Percentiles rank a stretch among this genome's conserved stretches.
Conservation (phyloP, 2,329 filamentous ascomycete genomes). For the Aspergillus sp. region DNA sequence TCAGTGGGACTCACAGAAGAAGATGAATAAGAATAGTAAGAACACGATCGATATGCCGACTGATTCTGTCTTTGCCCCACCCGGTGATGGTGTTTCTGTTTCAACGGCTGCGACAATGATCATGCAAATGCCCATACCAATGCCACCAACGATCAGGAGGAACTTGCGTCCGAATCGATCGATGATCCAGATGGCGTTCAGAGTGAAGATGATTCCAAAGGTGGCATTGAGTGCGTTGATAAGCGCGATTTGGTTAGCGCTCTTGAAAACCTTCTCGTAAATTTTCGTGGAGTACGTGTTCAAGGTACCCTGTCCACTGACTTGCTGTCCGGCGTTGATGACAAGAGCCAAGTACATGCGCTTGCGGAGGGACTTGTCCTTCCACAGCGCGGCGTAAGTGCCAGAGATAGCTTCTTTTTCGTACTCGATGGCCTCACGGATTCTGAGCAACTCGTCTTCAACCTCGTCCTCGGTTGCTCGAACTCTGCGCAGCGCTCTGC, state of each 20-base stretch:
- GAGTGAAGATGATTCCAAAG: slow-evolving; percentile 70
- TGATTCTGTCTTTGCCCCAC: slow-evolving; percentile 57
- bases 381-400: slow-evolving; percentile 68
- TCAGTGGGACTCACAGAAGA: slow-evolving; percentile 38
- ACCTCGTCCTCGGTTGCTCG: slow-evolving; percentile 67
- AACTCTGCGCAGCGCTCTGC: slow-evolving; percentile 59
- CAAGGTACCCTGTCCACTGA: slow-evolving; percentile 71
- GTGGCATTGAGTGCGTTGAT: slow-evolving; percentile 76
- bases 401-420: slow-evolving; percentile 69
- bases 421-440: slow-evolving; percentile 69
- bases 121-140: slow-evolving; percentile 72
- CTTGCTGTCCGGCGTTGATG: slow-evolving; percentile 70
- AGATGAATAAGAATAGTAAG: slow-evolving; percentile 65
- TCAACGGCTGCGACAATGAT: slow-evolving; percentile 63
- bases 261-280: slow-evolving; percentile 69
- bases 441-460: slow-evolving; percentile 65
- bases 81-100: slow-evolving; percentile 57
- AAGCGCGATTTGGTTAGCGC: slow-evolving; percentile 62
- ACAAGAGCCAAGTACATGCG: slow-evolving; percentile 66
- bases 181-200: slow-evolving; percentile 73
- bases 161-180: slow-evolving; percentile 71
- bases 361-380: slow-evolving; percentile 68
- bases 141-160: slow-evolving; percentile 67
- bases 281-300: slow-evolving; percentile 74
- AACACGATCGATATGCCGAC: slow-evolving; percentile 71